Evolutionary conservation across 768 basidiomycete genomes (phyloP), one percentile per base, ranked within the genome.

Genomic region (Tylopilus sp.): DNA sequence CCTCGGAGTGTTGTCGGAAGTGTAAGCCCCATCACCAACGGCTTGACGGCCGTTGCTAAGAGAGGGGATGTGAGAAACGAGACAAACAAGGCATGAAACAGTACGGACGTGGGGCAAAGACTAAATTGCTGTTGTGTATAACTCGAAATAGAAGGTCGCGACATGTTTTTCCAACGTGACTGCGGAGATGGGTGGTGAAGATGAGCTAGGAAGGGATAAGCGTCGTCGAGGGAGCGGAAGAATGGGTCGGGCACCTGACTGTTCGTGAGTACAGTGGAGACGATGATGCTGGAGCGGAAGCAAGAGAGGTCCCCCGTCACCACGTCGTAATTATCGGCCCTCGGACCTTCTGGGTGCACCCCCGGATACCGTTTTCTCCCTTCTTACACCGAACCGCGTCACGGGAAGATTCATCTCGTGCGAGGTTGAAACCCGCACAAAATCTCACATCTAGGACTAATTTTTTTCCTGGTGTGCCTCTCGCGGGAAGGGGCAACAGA

Each of bases 1-100:
- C 72, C 77, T 88, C 59, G 87, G 81, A 73, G 81, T 78, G 59
- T 73, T 78, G 84, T 85, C 84, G 82, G 81, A 80, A 74, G 79
- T 78, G 75, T 76, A 74, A 82, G 91, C 91, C 91, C 91, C 91
- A 91, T 93, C 91, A 75, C 90, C 91, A 93, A 92, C 91, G 90
- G 86, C 79, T 76, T 83, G 86, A 88, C 88, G 82, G 74, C 88
- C 91, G 90, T 92, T 92, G 91, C 91, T 93, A 44, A 26, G 57
- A 23, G 9, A 36, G 47, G 17, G 1, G 15, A 40, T 15, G 52
- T 68, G 44, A 69, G 62, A 53, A 9, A 43, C 17, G 11, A 25
- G 6, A 25, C 42, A 33, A 36, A 20, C n/a, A 30, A 26, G 17
- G 5, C 21, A 9, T 13, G 31, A 46, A 21, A 39, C 30, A 8